Conservation (phyloP, 345 rosid species). For the Raphanus raphanistrum region DNA sequence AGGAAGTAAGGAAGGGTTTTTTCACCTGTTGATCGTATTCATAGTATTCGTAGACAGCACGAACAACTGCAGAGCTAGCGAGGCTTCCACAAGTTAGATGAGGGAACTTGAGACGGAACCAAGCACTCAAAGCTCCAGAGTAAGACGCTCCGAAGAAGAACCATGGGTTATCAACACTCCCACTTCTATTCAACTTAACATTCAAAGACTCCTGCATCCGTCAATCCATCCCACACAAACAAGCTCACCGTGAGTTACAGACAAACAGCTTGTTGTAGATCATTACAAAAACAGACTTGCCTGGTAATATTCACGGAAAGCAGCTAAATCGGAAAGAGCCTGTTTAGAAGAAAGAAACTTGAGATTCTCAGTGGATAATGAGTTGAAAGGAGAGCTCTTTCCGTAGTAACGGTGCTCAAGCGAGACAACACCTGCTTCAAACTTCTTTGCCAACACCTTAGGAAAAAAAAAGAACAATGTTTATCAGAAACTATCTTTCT, state of each 20-base stretch:
- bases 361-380: conserved; percentile 64
- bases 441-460: conserved; percentile 92
- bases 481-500: not conserved
- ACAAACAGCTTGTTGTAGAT: not conserved
- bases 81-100: conserved; percentile 96
- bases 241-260: not conserved
- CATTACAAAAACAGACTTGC: conserved; percentile 34
- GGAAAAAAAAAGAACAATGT: not conserved
- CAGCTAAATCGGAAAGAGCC: conserved; percentile 84
- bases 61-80: conserved; percentile 97
- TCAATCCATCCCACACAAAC: conserved; percentile 1
- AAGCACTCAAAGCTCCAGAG: conserved; percentile 94
- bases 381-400: conserved; percentile 77
- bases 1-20: not conserved
- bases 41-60: conserved; percentile 70
- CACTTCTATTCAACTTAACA: conserved; percentile 54
- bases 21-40: conserved; percentile 66
- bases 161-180: conserved; percentile 71
- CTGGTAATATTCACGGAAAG: conserved; percentile 83
- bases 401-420: conserved; percentile 98
- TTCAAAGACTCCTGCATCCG: conserved; percentile 63
- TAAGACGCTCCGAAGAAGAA: conserved; percentile 84
- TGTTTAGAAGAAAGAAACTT: conserved; percentile 90
- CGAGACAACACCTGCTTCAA: conserved; percentile 92
- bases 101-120: conserved; percentile 95